Percentiles rank a stretch among this genome's conserved stretches.
These are phyloP conservation scores for Sporothrix curviconia DNA, from an alignment of 2,329 filamentous ascomycete species.

Conservation along the genomic window DNA sequence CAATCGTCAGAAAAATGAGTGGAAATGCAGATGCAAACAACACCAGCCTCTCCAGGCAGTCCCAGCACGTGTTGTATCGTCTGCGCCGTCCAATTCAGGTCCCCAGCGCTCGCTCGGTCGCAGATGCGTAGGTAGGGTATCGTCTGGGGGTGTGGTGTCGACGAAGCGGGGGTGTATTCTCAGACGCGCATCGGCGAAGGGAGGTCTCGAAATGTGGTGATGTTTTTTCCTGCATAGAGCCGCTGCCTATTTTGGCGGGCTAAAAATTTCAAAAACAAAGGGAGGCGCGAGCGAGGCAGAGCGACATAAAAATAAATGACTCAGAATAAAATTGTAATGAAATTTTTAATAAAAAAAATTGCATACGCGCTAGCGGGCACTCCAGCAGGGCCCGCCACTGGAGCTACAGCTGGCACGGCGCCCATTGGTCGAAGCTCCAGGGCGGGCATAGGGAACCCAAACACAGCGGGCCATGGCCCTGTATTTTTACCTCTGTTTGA, in stretches of 20 bases:
- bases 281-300: not conserved
- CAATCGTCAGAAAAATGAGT: not conserved
- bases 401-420: conserved; percentile 1
- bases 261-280: conserved; percentile 16
- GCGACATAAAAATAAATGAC: conserved; percentile 5
- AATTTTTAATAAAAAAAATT: too few relatives aligned
- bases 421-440: conserved; percentile 11
- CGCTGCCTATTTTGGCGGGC: not conserved
- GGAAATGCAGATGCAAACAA: not conserved
- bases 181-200: not conserved
- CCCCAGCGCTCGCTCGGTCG: not conserved
- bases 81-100: not conserved
- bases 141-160: not conserved
- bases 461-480: too few relatives aligned
- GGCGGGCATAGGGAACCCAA: too few relatives aligned
- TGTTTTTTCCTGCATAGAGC: not conserved
- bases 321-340: conserved; percentile 13
- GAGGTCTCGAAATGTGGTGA: not conserved
- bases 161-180: not conserved
- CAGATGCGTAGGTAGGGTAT: not conserved
- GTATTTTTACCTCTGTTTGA: too few relatives aligned
- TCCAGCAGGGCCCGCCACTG: conserved; percentile 9
- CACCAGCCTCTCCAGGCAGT: conserved; percentile 7
- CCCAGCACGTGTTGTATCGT: not conserved
- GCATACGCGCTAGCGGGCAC: conserved; percentile 16